Conservation (phyloP, 1,284 basidiomycete species). For the Ceratobasidium sp. region DNA sequence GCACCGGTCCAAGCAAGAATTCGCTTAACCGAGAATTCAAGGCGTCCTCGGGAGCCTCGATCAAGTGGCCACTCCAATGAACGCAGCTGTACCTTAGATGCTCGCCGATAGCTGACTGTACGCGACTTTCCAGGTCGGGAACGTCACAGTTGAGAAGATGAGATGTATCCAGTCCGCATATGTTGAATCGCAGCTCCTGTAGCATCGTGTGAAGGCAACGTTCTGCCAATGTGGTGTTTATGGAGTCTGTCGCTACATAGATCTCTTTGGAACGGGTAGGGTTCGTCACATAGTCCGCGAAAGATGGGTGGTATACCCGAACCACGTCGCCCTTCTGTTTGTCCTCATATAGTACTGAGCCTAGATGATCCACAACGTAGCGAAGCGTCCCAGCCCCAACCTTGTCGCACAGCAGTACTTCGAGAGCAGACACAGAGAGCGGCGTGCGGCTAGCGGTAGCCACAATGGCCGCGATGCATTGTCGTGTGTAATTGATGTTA, state of each 20-base stretch:
- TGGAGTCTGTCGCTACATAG: background rate
- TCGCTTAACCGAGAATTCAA: background rate
- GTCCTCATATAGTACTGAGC: conserved; percentile 35
- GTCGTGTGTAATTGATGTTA: background rate
- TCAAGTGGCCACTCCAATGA: conserved; percentile 3
- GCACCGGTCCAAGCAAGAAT: background rate
- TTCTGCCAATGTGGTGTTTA: background rate
- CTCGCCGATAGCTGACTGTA: background rate
- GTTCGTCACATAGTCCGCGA: conserved; percentile 37
- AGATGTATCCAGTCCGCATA: conserved; percentile 18
- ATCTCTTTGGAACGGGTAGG: conserved; percentile 17
- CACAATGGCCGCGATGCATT: conserved; percentile 9
- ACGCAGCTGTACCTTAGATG: conserved; percentile 5
- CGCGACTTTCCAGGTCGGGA: background rate
- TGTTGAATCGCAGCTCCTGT: conserved; percentile 3
- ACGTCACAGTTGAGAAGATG: background rate
- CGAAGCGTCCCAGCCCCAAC: background rate
- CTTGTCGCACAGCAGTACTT: background rate
- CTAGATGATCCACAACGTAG: background rate
- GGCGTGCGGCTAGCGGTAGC: background rate
- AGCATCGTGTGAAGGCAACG: background rate
- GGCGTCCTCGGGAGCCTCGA: background rate
- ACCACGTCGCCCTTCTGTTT: background rate
- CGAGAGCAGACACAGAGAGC: background rate
- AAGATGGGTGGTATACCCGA: conserved; percentile 39